Conservation (phyloP, 2,329 filamentous ascomycete species). For the Bipolaris sorokiniana region DNA sequence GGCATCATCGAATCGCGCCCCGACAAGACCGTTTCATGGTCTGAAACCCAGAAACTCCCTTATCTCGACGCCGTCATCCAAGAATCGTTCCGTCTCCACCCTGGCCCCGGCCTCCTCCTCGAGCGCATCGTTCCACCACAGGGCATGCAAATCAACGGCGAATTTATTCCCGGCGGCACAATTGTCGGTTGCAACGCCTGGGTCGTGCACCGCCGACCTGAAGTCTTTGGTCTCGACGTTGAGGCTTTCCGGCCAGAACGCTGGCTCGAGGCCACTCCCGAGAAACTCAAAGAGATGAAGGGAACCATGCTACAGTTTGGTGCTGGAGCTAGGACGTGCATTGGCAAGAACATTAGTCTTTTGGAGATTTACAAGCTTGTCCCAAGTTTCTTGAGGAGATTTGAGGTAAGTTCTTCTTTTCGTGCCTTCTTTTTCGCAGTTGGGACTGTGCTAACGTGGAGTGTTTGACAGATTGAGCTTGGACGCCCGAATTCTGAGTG, state of each 20-base stretch:
- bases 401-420: slow-evolving; percentile 56
- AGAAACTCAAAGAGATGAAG: slow-evolving; percentile 69
- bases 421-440: neutral
- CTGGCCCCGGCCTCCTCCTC: slow-evolving; percentile 73
- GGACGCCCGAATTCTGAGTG: slow-evolving; percentile 51
- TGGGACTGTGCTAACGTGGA: neutral
- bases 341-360: slow-evolving; percentile 62
- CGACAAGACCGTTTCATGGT: slow-evolving; percentile 69
- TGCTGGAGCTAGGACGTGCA: slow-evolving; percentile 71
- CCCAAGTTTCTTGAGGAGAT: slow-evolving; percentile 66
- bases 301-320: slow-evolving; percentile 76
- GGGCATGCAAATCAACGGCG: slow-evolving; percentile 68
- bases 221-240: slow-evolving; percentile 72
- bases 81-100: slow-evolving; percentile 78
- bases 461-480: slow-evolving; percentile 43
- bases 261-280: slow-evolving; percentile 63
- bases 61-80: slow-evolving; percentile 82
- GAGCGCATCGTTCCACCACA: slow-evolving; percentile 73
- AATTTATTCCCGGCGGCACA: slow-evolving; percentile 70
- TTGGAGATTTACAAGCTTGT: slow-evolving; percentile 60
- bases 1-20: slow-evolving; percentile 55
- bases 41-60: slow-evolving; percentile 70
- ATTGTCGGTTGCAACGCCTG: slow-evolving; percentile 77
- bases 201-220: slow-evolving; percentile 72
- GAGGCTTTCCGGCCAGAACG: slow-evolving; percentile 72